Base-by-base conservation (phyloP, 768 basidiomycete species). In the Tricholoma sp. region DNA sequence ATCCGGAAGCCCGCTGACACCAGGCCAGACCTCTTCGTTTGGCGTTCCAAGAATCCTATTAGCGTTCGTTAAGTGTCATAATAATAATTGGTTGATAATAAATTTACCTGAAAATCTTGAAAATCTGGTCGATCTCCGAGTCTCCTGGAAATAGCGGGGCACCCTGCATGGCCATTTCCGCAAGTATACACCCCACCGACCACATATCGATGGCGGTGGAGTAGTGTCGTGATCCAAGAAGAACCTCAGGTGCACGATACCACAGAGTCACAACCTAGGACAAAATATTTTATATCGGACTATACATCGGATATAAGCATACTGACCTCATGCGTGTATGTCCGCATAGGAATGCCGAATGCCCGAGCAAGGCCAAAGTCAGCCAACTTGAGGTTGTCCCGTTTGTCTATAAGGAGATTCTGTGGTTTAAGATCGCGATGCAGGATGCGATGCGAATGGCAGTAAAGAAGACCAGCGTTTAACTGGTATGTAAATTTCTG, bases 111-210 rank as follows among this genome's bases (percentile, higher is more conserved):
- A 98, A 99, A 66, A 99, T 99, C 73, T 93, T 89, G 83, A 98
- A 98, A 61, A 98, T 98, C 77, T 99, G 97, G 73, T 99, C 97
- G 67, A 98, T 99, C 75, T 99, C 97, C 28, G 97, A 98, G 74
- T 99, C 97, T 4, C 97, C 97, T 20, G 97, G 96, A 81, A 99
- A 99, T 11, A 98, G 78, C 1, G 96, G 83, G 68, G 86, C 72
- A 61, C 90, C 90, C 58, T 84, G 81, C 89, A 95, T 91, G 53
- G 93, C 88, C 96, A 98, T 98, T 75, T 99, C 97, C 7, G 96
- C 96, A 66, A 97, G 93, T 69, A 99, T 98, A 67, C 95, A 98
- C 0, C 90, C 97, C 18, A 99, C 96, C n/a, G 93, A 95, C 97
- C 97, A 99, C 93, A 98, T 97, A 74, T 99, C 97, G 65, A 99